A percentile compares a stretch with the other conserved stretches of the same genome.
Conservation (phyloP, 1,284 basidiomycete species). For the Ceratobasidium theobromae region DNA sequence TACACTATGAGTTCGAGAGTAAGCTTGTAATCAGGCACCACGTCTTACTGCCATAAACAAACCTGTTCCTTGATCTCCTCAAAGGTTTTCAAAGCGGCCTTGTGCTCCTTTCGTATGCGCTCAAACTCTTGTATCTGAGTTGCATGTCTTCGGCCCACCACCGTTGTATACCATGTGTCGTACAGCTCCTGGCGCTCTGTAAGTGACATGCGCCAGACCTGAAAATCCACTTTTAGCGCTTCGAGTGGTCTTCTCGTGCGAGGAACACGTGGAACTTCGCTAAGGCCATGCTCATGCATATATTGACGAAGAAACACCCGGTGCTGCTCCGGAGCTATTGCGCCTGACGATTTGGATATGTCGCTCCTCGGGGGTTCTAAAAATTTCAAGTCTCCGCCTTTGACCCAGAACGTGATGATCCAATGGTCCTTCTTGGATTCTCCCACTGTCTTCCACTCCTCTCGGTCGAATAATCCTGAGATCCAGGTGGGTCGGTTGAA, state of each 20-base stretch:
- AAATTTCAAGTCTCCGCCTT: conserved; percentile 1
- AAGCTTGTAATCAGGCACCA: neutral
- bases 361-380: too few species aligned
- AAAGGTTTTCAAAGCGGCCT: neutral
- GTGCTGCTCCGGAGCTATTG: too few species aligned
- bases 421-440: neutral
- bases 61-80: conserved; percentile 22
- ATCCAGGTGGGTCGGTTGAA: conserved; percentile 50
- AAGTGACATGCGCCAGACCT: conserved; percentile 28
- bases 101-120: neutral
- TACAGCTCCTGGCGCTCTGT: conserved; percentile 1
- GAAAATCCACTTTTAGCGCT: neutral
- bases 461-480: conserved; percentile 16
- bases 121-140: conserved; percentile 7
- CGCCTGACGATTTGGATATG: too few species aligned
- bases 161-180: neutral
- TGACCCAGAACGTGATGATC: conserved; percentile 3
- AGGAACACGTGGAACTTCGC: conserved; percentile 4
- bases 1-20: neutral
- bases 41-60: neutral
- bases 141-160: neutral
- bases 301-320: neutral
- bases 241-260: neutral
- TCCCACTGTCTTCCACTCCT: conserved; percentile 4
- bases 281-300: neutral